A percentile compares a stretch with the other conserved stretches of the same genome.
phyloP scores from a whole-genome alignment of 2,329 filamentous ascomycete species.

The Didymella sp. region DNA sequence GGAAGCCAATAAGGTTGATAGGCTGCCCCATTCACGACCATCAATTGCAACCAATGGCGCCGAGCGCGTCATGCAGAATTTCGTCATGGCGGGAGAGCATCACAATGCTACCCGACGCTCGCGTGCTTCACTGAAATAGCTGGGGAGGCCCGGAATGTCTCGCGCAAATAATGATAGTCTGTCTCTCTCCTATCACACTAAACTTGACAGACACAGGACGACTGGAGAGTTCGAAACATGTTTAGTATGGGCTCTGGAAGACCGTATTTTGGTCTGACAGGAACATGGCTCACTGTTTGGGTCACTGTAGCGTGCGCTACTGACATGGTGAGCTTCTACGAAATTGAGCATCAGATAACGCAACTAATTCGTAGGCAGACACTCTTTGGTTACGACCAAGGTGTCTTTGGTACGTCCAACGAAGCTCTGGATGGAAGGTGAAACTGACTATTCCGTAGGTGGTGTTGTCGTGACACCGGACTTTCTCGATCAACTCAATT shows the following conservation, averaged over 20 bases:
- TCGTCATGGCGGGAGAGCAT: constrained; percentile 17
- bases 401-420: constrained; percentile 55
- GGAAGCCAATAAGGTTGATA: constrained; percentile 6
- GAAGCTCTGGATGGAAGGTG: neutral
- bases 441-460: constrained; percentile 34
- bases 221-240: constrained; percentile 6
- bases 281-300: constrained; percentile 65
- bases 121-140: constrained; percentile 9
- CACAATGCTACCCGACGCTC: neutral
- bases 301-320: constrained; percentile 52
- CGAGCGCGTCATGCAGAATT: constrained; percentile 3
- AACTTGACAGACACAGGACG: neutral
- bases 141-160: neutral
- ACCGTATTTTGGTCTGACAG: constrained; percentile 62
- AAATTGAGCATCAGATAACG: neutral
- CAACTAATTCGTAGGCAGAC: constrained; percentile 26
- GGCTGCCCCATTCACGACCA: constrained; percentile 11
- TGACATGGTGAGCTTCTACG: constrained; percentile 23
- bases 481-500: constrained; percentile 58
- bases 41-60: constrained; percentile 13
- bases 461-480: constrained; percentile 63
- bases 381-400: constrained; percentile 57
- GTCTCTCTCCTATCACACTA: neutral
- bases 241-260: constrained; percentile 32
- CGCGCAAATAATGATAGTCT: neutral